A percentile compares a stretch with the other conserved stretches of the same genome.
Evolutionary conservation across 805 yeast genomes (phyloP).

Genomic region (Hanseniaspora osmophila): DNA sequence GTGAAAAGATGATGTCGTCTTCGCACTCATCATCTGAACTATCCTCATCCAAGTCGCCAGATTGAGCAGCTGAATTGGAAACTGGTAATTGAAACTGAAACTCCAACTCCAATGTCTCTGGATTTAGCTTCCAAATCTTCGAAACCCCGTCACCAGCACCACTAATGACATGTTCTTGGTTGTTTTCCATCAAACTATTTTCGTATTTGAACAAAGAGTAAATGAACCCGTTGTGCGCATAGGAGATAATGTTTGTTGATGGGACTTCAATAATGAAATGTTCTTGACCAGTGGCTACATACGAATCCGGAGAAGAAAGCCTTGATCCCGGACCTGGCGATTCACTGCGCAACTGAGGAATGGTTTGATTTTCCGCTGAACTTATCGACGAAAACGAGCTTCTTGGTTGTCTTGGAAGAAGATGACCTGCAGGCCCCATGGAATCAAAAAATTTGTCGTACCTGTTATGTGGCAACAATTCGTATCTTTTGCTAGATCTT

Average conservation of each 20-base stretch:
- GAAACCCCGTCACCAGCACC: constrained; percentile 88
- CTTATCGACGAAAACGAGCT: constrained; percentile 3
- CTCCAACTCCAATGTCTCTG: constrained; percentile 7
- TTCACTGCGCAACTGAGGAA: too few species aligned
- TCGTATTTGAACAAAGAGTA: constrained; percentile 37
- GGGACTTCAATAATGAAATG: constrained; percentile 50
- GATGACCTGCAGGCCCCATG: constrained; percentile 61
- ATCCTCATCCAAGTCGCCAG: background rate
- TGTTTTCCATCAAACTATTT: constrained; percentile 5
- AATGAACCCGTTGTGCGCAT: constrained; percentile 87
- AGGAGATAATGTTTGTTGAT: constrained; percentile 46
- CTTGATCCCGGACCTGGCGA: too few species aligned
- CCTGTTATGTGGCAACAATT: constrained; percentile 42
- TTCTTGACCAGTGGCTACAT: constrained; percentile 5
- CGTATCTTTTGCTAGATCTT: constrained; percentile 8
- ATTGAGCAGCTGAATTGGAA: background rate
- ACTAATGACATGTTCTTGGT: constrained; percentile 33
- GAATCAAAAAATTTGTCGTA: constrained; percentile 85
- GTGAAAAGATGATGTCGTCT: constrained; percentile 57
- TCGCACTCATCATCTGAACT: constrained; percentile 28
- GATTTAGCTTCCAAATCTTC: constrained; percentile 57
- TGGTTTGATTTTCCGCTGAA: background rate
- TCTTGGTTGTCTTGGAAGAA: constrained; percentile 19
- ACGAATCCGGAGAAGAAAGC: background rate
- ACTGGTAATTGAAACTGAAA: constrained; percentile 8